A percentile compares a stretch with the other conserved stretches of the same genome.
These are phyloP conservation scores for Keithomyces neogunnii DNA, from an alignment of 2,329 filamentous ascomycete species.

Conservation along the genomic window DNA sequence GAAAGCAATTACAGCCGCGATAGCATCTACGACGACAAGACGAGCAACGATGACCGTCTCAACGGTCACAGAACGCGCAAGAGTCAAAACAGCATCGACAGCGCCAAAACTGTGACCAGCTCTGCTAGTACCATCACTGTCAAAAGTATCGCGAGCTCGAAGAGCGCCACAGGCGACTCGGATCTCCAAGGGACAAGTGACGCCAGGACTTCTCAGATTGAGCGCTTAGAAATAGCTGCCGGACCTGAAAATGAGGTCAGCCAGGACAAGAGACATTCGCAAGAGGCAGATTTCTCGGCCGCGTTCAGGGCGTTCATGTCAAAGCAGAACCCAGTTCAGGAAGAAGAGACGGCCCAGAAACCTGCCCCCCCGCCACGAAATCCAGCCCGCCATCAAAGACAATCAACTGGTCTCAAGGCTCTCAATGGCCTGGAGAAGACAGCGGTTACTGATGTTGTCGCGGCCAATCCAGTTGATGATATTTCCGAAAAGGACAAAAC, in stretches of 20 bases:
- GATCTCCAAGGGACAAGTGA: background rate
- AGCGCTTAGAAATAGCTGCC: background rate
- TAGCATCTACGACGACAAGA: background rate
- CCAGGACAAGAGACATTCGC: background rate
- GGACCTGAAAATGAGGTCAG: background rate
- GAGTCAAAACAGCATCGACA: slow-evolving; percentile 3
- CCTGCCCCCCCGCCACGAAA: background rate
- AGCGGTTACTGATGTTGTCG: background rate
- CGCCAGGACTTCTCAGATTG: background rate
- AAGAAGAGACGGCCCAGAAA: slow-evolving; percentile 1
- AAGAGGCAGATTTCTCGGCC: background rate
- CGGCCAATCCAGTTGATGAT: too few relatives aligned
- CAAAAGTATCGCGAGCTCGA: background rate
- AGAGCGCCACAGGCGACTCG: background rate
- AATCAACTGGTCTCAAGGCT: slow-evolving; percentile 4
- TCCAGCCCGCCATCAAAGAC: background rate
- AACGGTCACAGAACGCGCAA: background rate
- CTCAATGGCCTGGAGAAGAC: background rate
- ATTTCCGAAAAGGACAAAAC: too few relatives aligned
- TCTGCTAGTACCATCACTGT: background rate
- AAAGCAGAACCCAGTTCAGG: background rate
- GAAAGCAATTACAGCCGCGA: slow-evolving; percentile 1
- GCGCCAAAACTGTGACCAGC: background rate
- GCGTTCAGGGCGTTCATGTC: background rate
- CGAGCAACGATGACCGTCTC: background rate